Evolutionary conservation across 2,329 filamentous ascomycete species (phyloP).

Genomic region (Sclerotinia borealis): DNA sequence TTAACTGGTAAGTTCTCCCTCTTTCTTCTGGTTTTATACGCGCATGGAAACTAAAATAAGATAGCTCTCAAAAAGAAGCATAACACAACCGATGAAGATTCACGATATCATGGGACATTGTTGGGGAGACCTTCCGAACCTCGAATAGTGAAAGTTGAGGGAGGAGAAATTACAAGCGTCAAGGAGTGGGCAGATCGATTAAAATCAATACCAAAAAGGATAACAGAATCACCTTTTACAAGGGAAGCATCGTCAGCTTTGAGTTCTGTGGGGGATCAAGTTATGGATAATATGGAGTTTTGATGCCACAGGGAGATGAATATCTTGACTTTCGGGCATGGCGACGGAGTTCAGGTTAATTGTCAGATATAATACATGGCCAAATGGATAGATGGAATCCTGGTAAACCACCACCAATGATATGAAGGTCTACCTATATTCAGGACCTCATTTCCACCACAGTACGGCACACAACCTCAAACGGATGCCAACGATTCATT

Average conservation of each 20-base stretch:
- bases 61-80: slow-evolving; percentile 84
- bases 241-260: slow-evolving; percentile 30
- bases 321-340: slow-evolving; percentile 21
- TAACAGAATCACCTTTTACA: slow-evolving; percentile 18
- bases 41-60: slow-evolving; percentile 21
- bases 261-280: slow-evolving; percentile 31
- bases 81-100: slow-evolving; percentile 81
- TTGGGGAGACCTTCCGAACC: slow-evolving; percentile 69
- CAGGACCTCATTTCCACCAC: neutral
- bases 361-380: slow-evolving; percentile 19
- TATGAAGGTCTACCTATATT: neutral
- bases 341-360: slow-evolving; percentile 28
- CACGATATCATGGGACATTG: slow-evolving; percentile 77
- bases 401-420: neutral
- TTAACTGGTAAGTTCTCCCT: slow-evolving; percentile 46
- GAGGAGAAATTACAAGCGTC: slow-evolving; percentile 62
- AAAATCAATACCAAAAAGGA: slow-evolving; percentile 19
- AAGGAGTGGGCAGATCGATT: slow-evolving; percentile 54
- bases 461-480: slow-evolving; percentile 12
- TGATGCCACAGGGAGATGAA: slow-evolving; percentile 11
- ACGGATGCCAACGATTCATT: slow-evolving; percentile 29
- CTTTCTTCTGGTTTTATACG: neutral
- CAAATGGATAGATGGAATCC: slow-evolving; percentile 6
- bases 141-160: slow-evolving; percentile 70
- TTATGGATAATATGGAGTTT: slow-evolving; percentile 31